Conservation (phyloP, 192 early-diverging fungal genomes). For the Funneliformis geosporum region DNA sequence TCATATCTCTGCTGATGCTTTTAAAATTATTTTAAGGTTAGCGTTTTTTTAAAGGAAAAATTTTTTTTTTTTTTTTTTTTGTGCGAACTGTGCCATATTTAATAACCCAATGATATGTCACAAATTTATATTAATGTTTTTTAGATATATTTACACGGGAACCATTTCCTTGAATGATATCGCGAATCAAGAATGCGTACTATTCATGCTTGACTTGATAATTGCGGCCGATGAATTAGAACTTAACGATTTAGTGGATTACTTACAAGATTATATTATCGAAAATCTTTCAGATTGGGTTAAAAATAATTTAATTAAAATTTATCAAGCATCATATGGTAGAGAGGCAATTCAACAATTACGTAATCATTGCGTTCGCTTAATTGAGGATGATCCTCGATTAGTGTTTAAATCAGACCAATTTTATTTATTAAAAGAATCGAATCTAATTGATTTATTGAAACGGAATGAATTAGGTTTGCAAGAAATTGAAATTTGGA, state of each 20-base stretch:
- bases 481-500: slow-evolving; percentile 12
- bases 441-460: not conserved
- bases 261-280: not conserved
- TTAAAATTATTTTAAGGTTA: slow-evolving; percentile 1
- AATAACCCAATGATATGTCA: not conserved
- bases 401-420: not conserved
- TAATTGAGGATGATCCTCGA: not conserved
- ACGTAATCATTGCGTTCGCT: not conserved
- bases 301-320: not conserved
- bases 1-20: not conserved
- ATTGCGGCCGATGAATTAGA: slow-evolving; percentile 2
- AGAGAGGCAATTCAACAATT: not conserved
- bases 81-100: not conserved
- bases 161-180: not conserved
- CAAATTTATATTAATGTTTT: not conserved
- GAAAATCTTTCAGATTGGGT: not conserved
- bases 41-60: too few relatives aligned
- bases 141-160: slow-evolving; percentile 22
- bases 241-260: not conserved
- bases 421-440: not conserved
- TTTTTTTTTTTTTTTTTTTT: not conserved
- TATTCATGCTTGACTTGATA: not conserved
- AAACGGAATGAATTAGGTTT: not conserved
- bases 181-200: not conserved
- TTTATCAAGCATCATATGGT: not conserved